Base-by-base conservation (phyloP, 2,329 filamentous ascomycete species). In the Tympanopsis confertula region DNA sequence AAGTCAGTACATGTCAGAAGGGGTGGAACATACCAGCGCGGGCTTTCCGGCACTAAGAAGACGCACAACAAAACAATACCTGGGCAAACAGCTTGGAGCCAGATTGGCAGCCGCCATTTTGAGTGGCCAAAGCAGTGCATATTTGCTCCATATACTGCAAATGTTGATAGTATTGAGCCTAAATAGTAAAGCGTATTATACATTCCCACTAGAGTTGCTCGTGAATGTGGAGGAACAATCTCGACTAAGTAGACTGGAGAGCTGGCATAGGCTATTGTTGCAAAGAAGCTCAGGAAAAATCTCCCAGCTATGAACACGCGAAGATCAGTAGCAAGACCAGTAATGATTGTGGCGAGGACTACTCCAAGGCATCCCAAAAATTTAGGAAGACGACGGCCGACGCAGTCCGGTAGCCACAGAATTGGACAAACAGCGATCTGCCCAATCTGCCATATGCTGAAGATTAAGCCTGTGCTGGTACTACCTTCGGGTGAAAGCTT, bases 221-320 rank as follows among this genome's bases (percentile, higher is more conserved):
- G 66, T 46, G 72, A 72, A 2, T 65, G 59, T 1, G 76, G 73
- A 40, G 78, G 75, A 0, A 71, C 63, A 38, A 76, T 70, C 49
- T 80, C 75, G 15, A 73, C 69, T 7, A 75, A 63, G 44, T 75
- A 77, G 5, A 73, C 63, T 0, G 75, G 74, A 0, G 71, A 73
- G 1, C 73, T 70, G 2, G 68, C 66, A 12, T 67, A 62, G 2
- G 69, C 66, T 37, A 76, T 69, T 1, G 68, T 66, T 20, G 74
- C 70, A 37, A 74, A 74, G 45, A 69, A 71, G 2, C 62, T 62
- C 5, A 70, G 49, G 1, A 70, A 44, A 45, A 69, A 70, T 4
- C 67, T 59, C 1, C 65, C 64, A 13, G 58, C 69, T 50, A 76
- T 72, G 47, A 77, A 73, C 38, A 54, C 56, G 5, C 55, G 46